These are phyloP conservation scores for Epichloe hybrida DNA, from an alignment of 2,329 filamentous ascomycete genomes.

Conservation along the genomic window DNA sequence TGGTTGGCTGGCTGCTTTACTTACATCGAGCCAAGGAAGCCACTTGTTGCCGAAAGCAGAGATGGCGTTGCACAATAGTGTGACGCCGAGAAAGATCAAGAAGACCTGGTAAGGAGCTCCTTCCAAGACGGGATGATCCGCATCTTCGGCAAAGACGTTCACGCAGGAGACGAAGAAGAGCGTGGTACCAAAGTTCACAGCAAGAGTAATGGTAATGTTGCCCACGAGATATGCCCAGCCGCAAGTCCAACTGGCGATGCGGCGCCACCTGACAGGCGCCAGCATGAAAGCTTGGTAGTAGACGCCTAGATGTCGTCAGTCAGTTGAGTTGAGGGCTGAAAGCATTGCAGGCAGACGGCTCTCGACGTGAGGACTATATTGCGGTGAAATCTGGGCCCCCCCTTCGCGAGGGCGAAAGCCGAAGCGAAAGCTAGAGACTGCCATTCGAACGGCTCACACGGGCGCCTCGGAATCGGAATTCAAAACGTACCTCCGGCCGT, in stretches of 20 bases:
- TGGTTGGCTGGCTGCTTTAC: constrained; percentile 16
- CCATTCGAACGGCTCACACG: not conserved
- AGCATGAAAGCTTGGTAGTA: constrained; percentile 74
- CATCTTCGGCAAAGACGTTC: constrained; percentile 37
- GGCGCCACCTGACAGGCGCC: constrained; percentile 44
- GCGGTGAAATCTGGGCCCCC: too few species aligned
- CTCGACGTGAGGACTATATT: too few species aligned
- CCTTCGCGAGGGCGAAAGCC: not conserved
- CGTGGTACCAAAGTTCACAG: constrained; percentile 69
- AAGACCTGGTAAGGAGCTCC: constrained; percentile 51
- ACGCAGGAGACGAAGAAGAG: constrained; percentile 45
- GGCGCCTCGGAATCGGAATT: not conserved
- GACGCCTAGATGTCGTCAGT: constrained; percentile 27
- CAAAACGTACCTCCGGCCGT: constrained; percentile 48
- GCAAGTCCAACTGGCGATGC: constrained; percentile 54
- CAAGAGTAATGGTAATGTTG: constrained; percentile 70
- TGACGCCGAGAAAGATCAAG: constrained; percentile 57
- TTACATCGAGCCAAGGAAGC: constrained; percentile 56
- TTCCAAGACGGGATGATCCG: constrained; percentile 29
- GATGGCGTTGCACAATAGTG: constrained; percentile 48
- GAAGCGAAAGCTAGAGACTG: not conserved
- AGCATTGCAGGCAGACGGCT: too few species aligned
- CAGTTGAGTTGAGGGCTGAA: not conserved
- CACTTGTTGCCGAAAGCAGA: constrained; percentile 55
- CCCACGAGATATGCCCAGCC: constrained; percentile 68